Conservation (phyloP, 139 green algal species). For the Tetratostichococcus sp. region DNA sequence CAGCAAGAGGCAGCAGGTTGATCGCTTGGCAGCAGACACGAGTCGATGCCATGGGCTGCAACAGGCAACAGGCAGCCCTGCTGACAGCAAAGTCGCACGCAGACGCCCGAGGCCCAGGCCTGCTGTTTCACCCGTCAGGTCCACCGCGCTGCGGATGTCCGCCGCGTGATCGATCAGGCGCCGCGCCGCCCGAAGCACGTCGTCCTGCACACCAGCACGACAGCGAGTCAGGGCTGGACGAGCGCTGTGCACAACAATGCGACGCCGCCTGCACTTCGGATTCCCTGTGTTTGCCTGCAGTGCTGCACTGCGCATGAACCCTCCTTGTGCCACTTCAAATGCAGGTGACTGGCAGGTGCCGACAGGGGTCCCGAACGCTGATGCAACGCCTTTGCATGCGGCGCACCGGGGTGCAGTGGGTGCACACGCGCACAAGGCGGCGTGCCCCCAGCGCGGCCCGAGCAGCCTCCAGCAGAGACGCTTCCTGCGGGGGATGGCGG, state of each 20-base stretch:
- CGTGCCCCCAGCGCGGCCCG: conserved; percentile 42
- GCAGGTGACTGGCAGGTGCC: too few relatives aligned
- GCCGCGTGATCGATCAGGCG: conserved; percentile 72
- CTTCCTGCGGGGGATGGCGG: conserved; percentile 28
- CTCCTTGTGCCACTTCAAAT: too few relatives aligned
- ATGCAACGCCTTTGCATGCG: too few relatives aligned
- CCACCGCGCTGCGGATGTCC: conserved; percentile 57
- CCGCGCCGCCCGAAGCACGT: conserved; percentile 56
- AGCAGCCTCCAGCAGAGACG: conserved; percentile 39
- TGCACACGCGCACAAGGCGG: conserved; percentile 56
- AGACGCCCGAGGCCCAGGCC: too few relatives aligned
- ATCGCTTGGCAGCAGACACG: too few relatives aligned
- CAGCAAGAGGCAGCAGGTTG: background rate
- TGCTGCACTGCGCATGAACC: too few relatives aligned
- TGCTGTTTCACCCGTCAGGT: conserved; percentile 71
- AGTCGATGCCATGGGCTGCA: too few relatives aligned
- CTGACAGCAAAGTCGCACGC: too few relatives aligned
- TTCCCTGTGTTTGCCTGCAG: too few relatives aligned
- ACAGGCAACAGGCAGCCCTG: too few relatives aligned
- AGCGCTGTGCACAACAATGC: background rate
- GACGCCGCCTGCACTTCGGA: background rate
- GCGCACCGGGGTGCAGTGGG: conserved; percentile 28
- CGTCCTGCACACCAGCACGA: conserved; percentile 19
- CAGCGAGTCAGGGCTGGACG: too few relatives aligned
- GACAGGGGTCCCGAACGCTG: too few relatives aligned